phyloP scores from a whole-genome alignment of 352 stramenopile species.

The Aphanomyces cochlioides region DNA sequence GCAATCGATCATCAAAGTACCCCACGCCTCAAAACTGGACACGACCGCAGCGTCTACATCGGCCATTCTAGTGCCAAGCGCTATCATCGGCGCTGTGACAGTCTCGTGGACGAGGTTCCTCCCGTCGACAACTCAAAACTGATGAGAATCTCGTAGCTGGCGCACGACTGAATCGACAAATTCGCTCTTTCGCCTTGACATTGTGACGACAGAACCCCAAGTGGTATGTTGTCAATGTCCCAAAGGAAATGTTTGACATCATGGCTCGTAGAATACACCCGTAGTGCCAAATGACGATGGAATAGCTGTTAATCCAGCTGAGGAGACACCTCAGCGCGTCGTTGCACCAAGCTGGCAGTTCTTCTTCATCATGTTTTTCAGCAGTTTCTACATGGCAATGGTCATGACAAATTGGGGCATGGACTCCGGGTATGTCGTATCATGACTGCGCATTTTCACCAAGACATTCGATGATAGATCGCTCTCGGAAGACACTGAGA shows the following conservation, averaged over 20 bases:
- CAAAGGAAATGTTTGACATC: too few species aligned
- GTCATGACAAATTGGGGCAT: slow-evolving; percentile 93
- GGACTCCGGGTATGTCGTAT: slow-evolving; percentile 45
- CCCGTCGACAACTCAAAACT: too few species aligned
- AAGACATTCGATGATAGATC: background rate
- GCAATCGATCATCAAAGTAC: slow-evolving; percentile 56
- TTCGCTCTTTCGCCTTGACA: slow-evolving; percentile 12
- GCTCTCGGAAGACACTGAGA: background rate
- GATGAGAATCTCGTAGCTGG: slow-evolving; percentile 37
- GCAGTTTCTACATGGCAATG: slow-evolving; percentile 93
- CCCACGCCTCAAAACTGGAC: slow-evolving; percentile 21
- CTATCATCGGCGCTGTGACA: slow-evolving; percentile 53
- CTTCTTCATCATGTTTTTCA: slow-evolving; percentile 88
- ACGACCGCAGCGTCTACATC: slow-evolving; percentile 20
- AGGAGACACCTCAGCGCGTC: slow-evolving; percentile 29
- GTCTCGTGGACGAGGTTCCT: slow-evolving; percentile 49
- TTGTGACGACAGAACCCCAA: background rate
- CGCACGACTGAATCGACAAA: slow-evolving; percentile 52
- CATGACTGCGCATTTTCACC: background rate
- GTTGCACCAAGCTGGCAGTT: slow-evolving; percentile 88
- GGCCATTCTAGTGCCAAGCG: slow-evolving; percentile 47
- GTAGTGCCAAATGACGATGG: too few species aligned
- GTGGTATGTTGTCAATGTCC: too few species aligned
- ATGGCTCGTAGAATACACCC: too few species aligned
- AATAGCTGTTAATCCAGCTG: too few species aligned